phyloP scores from a whole-genome alignment of 441 rosid genomes.

The Capsella rubella region DNA sequence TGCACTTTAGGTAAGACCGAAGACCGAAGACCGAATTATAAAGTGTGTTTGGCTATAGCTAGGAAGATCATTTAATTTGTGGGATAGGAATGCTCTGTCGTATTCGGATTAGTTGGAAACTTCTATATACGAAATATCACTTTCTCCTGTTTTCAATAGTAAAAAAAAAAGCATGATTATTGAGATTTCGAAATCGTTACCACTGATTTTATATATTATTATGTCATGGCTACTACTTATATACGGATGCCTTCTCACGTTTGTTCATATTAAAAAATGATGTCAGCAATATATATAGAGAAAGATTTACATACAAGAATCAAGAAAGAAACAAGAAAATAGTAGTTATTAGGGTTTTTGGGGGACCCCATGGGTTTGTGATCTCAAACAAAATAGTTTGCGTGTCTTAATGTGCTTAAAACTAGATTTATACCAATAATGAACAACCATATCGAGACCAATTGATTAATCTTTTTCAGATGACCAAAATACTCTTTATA shows the following conservation, averaged over 20 bases:
- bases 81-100: conserved; percentile 8
- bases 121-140: conserved; percentile 16
- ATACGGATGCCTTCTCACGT: conserved; percentile 9
- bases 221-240: neutral
- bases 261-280: conserved; percentile 15
- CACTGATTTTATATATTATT: neutral
- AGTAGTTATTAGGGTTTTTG: conserved; percentile 40
- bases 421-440: conserved; percentile 44
- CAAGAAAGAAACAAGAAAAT: neutral
- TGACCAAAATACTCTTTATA: neutral
- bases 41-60: neutral
- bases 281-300: conserved; percentile 17
- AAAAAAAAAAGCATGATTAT: neutral
- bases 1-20: neutral
- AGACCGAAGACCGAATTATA: neutral
- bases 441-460: conserved; percentile 39
- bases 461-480: conserved; percentile 4
- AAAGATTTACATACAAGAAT: conserved; percentile 14
- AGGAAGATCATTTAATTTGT: conserved; percentile 11
- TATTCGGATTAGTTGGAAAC: conserved; percentile 40
- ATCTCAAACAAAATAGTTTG: conserved; percentile 35
- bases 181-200: neutral
- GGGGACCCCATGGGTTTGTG: conserved; percentile 33
- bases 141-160: neutral
- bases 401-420: conserved; percentile 41